phyloP scores from a whole-genome alignment of 495 filamentous ascomycete species.

The Xylona heveae region DNA sequence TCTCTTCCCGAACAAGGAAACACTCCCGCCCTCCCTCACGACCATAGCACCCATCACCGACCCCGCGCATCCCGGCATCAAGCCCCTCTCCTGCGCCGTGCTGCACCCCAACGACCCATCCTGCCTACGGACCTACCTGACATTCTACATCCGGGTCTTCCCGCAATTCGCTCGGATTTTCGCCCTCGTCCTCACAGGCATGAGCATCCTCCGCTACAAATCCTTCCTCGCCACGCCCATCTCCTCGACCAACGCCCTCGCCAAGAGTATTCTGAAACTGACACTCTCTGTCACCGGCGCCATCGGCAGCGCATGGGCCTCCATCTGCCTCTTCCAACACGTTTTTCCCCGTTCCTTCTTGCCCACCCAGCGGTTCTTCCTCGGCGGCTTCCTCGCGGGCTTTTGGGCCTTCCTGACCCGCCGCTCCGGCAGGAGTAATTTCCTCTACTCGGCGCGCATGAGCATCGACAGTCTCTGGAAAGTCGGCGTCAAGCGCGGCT shows the following conservation, averaged over 20 bases:
- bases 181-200: slow-evolving; percentile 40
- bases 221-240: slow-evolving; percentile 43
- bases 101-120: slow-evolving; percentile 79
- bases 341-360: slow-evolving; percentile 52
- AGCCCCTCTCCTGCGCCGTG: slow-evolving; percentile 65
- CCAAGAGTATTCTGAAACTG: slow-evolving; percentile 39
- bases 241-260: slow-evolving; percentile 37
- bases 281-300: slow-evolving; percentile 54
- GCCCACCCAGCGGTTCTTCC: slow-evolving; percentile 67
- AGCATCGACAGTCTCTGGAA: slow-evolving; percentile 75
- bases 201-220: slow-evolving; percentile 45
- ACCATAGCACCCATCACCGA: slow-evolving; percentile 12
- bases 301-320: slow-evolving; percentile 65
- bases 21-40: slow-evolving; percentile 40
- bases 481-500: slow-evolving; percentile 64
- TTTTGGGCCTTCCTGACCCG: slow-evolving; percentile 58
- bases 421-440: slow-evolving; percentile 34
- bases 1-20: slow-evolving; percentile 48
- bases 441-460: slow-evolving; percentile 48
- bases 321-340: slow-evolving; percentile 67
- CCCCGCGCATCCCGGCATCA: slow-evolving; percentile 34
- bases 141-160: slow-evolving; percentile 62
- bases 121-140: slow-evolving; percentile 66
- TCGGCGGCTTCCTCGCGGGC: slow-evolving; percentile 69
- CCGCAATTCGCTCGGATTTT: slow-evolving; percentile 60